Evolutionary conservation across 2,329 filamentous ascomycete genomes (phyloP).

Genomic region (Ophiocordyceps camponoti-leonardi): DNA sequence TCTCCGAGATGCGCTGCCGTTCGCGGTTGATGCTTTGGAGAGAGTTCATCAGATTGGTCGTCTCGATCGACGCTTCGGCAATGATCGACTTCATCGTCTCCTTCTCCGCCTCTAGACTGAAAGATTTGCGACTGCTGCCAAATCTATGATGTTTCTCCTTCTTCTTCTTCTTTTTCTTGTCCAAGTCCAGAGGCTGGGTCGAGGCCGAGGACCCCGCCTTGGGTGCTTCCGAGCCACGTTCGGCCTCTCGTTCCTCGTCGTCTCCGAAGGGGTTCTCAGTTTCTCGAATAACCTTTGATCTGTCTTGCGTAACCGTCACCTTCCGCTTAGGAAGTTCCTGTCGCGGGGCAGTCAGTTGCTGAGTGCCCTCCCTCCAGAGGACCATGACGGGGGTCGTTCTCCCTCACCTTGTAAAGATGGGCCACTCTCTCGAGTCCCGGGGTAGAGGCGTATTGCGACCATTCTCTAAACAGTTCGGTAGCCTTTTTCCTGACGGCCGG

Average conservation of each 20-base stretch:
- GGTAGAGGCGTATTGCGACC: slow-evolving; percentile 72
- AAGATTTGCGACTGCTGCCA: slow-evolving; percentile 41
- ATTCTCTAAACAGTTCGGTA: slow-evolving; percentile 69
- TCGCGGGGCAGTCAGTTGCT: background rate
- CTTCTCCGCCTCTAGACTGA: slow-evolving; percentile 78
- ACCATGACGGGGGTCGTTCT: no score
- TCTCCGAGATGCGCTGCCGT: slow-evolving; percentile 71
- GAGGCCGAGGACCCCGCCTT: slow-evolving; percentile 2
- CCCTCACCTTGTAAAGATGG: slow-evolving; percentile 48
- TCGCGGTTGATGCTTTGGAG: slow-evolving; percentile 87
- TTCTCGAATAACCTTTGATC: slow-evolving; percentile 70
- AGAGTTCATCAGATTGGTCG: slow-evolving; percentile 78
- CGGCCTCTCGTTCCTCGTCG: slow-evolving; percentile 40
- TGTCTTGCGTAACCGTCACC: slow-evolving; percentile 56
- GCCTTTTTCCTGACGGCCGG: slow-evolving; percentile 77
- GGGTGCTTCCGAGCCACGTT: slow-evolving; percentile 12
- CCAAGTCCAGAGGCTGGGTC: background rate
- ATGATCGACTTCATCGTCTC: slow-evolving; percentile 76
- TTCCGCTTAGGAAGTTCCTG: slow-evolving; percentile 49
- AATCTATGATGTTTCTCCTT: slow-evolving; percentile 32
- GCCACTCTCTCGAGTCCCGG: slow-evolving; percentile 67
- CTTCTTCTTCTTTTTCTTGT: slow-evolving; percentile 41
- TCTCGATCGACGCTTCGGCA: slow-evolving; percentile 73
- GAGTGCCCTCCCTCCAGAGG: background rate
- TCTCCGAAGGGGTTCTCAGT: slow-evolving; percentile 57